phyloP scores from a whole-genome alignment of 176 grass and related monocot species.

The Bolboschoenus planiculmis region DNA sequence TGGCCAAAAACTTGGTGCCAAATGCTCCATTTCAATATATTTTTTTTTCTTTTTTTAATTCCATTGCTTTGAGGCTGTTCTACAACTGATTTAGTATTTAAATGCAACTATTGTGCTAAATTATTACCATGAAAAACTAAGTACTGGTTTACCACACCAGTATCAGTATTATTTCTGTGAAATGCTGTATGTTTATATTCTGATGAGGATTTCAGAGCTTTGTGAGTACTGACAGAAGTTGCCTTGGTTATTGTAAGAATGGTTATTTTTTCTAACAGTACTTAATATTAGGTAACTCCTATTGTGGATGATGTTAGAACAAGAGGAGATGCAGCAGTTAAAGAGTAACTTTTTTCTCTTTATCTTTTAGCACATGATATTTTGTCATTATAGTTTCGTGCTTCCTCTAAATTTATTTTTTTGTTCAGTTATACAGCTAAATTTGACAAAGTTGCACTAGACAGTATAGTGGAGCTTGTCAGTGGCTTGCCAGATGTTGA shows the following conservation, averaged over 20 bases:
- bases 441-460: conserved; percentile 79
- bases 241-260: background rate
- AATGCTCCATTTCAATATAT: background rate
- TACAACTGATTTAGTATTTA: background rate
- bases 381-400: background rate
- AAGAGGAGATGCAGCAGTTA: conserved; percentile 78
- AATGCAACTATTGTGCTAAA: background rate
- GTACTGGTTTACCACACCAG: background rate
- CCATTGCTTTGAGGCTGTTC: background rate
- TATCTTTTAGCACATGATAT: background rate
- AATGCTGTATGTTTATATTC: background rate
- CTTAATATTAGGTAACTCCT: conserved; percentile 58
- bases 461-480: conserved; percentile 50
- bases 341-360: conserved; percentile 41
- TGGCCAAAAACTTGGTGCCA: background rate
- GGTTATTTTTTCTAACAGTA: conserved; percentile 7
- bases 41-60: background rate
- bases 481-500: conserved; percentile 54
- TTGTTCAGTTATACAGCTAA: conserved; percentile 72
- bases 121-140: background rate
- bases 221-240: background rate
- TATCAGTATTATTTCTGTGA: background rate
- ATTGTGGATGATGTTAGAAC: conserved; percentile 82
- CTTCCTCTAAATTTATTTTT: conserved; percentile 6
- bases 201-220: background rate